Conservation (phyloP, 495 filamentous ascomycete genomes). For the Aspergillus nanangensis region DNA sequence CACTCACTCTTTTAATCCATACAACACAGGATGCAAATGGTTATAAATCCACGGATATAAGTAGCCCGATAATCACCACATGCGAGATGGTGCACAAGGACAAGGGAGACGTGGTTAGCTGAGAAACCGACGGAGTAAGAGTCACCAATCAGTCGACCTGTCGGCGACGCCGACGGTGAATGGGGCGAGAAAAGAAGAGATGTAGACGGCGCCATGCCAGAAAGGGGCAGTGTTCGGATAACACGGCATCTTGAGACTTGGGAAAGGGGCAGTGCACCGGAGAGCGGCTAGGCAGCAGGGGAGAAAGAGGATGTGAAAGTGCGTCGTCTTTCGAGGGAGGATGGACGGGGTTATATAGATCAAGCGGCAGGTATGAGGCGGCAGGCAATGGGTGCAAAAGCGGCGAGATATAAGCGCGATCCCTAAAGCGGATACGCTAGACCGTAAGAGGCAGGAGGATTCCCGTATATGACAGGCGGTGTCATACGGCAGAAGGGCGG, state of each 20-base stretch:
- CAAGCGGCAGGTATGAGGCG: conserved; percentile 1
- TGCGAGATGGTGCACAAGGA: background rate
- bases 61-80: background rate
- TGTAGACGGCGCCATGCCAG: conserved; percentile 4
- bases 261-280: conserved; percentile 7
- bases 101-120: conserved; percentile 1
- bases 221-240: conserved; percentile 9
- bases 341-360: conserved; percentile 11
- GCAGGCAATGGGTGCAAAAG: conserved; percentile 5
- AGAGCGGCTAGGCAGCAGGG: background rate
- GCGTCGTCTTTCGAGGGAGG: conserved; percentile 11
- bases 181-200: conserved; percentile 1
- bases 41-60: background rate
- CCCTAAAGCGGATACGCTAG: conserved; percentile 4
- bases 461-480: conserved; percentile 6
- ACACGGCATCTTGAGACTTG: conserved; percentile 6
- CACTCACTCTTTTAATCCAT: background rate
- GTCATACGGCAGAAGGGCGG: conserved; percentile 5
- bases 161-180: conserved; percentile 10
- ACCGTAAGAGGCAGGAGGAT: conserved; percentile 3
- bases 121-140: background rate
- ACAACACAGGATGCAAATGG: background rate
- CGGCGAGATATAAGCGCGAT: conserved; percentile 6
- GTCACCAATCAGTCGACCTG: conserved; percentile 1
- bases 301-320: conserved; percentile 8